Percentiles rank a stretch among this genome's conserved stretches.
These are phyloP conservation scores for Thraustochytrium sp. DNA, from an alignment of 352 stramenopile genomes.

Conservation along the genomic window DNA sequence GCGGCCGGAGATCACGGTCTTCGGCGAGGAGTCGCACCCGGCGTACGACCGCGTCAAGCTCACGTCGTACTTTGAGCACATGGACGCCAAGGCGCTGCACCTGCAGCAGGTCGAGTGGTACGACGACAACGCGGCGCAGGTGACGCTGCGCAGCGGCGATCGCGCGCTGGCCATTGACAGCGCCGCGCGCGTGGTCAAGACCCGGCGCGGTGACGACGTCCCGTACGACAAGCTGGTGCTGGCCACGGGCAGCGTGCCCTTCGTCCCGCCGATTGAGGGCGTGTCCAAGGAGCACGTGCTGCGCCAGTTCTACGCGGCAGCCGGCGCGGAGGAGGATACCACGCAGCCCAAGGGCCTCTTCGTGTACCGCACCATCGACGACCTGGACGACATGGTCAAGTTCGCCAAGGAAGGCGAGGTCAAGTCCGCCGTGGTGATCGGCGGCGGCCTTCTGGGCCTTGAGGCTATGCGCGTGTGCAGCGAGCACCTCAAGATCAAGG, in stretches of 20 bases:
- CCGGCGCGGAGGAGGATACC: not conserved
- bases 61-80: conserved; percentile 83
- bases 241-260: conserved; percentile 74
- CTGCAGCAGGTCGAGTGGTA: conserved; percentile 79
- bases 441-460: conserved; percentile 73
- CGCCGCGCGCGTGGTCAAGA: conserved; percentile 64
- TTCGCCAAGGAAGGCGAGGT: conserved; percentile 69
- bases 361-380: conserved; percentile 84
- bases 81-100: conserved; percentile 70
- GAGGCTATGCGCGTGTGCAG: conserved; percentile 54
- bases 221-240: conserved; percentile 78
- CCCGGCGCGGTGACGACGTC: conserved; percentile 59
- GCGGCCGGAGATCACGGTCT: conserved; percentile 70
- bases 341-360: conserved; percentile 73
- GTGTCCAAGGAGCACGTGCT: conserved; percentile 41
- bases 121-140: conserved; percentile 60
- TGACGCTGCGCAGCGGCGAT: conserved; percentile 69
- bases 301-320: conserved; percentile 3
- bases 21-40: conserved; percentile 78
- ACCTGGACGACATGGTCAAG: conserved; percentile 75
- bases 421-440: conserved; percentile 63
- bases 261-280: conserved; percentile 74
- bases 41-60: conserved; percentile 87
- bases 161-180: conserved; percentile 70
- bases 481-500: conserved; percentile 59